Evolutionary conservation across 2,329 filamentous ascomycete genomes (phyloP), one percentile per base, ranked within the genome.

Genomic region (Pleoardoris graminearum): DNA sequence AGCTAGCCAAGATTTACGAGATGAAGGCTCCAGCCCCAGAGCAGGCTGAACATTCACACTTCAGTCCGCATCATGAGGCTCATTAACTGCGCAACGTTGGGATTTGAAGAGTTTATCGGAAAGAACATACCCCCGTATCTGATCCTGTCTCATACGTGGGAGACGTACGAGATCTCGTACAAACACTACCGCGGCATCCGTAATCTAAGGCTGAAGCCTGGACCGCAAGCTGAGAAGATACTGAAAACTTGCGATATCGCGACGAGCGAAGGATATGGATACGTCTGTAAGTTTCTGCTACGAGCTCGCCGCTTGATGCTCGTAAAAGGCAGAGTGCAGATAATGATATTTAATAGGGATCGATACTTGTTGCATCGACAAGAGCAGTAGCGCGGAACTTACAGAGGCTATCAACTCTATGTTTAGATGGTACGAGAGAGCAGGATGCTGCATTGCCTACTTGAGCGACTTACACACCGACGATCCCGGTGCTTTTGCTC

Each of bases 321-420:
- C n/a, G n/a, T n/a, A n/a, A n/a, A n/a, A n/a, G n/a, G n/a, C n/a
- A n/a, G n/a, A n/a, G n/a, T n/a, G n/a, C n/a, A n/a, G n/a, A n/a
- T n/a, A n/a, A n/a, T n/a, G n/a, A n/a, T n/a, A n/a, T n/a, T n/a
- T n/a, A n/a, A n/a, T n/a, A 36, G 42, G 54, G 51, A 37, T 59
- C 37, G 54, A 59, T 27, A 55, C 54, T 6, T 54, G 46, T 29
- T 60, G 57, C 37, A 58, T 61, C 19, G 43, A 61, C 29, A 58
- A 60, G 30, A 43, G 38, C 22, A 49, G 48, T 29, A 48, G 23
- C 16, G 54, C 45, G 11, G 50, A 61, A 33, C 48, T 58, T 12
- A 48, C 32, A 11, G 44, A 48, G 16, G 55, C 50, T 10, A 58
- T 60, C 27, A 53, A 51, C 22, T 61, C 59, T 19, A 57, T 61